Percentiles rank a stretch among this genome's conserved stretches.
Evolutionary conservation across 352 stramenopile species (phyloP).

Genomic region (Elongisporangium undulatum): DNA sequence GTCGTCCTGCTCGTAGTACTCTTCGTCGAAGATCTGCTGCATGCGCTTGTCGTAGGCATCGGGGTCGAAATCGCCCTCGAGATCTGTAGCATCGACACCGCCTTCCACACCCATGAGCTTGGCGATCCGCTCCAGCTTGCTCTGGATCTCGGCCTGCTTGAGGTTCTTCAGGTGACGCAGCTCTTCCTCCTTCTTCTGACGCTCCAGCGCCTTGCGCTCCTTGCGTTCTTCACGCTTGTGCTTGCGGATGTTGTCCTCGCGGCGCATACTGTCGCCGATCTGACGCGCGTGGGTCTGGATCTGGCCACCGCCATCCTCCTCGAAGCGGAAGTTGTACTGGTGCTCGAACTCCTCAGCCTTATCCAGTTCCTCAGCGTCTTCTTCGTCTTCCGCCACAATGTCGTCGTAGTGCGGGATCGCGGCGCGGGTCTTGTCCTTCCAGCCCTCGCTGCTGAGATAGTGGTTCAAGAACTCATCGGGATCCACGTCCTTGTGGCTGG

Average conservation of each 20-base stretch:
- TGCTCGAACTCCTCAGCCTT: slow-evolving; percentile 97
- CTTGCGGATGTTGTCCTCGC: slow-evolving; percentile 95
- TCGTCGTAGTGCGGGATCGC: slow-evolving; percentile 71
- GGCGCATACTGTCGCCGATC: slow-evolving; percentile 89
- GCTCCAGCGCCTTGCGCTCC: slow-evolving; percentile 94
- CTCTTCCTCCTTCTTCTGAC: slow-evolving; percentile 96
- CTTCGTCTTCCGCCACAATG: slow-evolving; percentile 85
- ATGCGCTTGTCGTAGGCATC: slow-evolving; percentile 97
- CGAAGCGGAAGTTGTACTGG: slow-evolving; percentile 99
- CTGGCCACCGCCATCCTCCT: slow-evolving; percentile 90
- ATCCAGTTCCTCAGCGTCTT: slow-evolving; percentile 91
- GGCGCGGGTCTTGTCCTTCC: slow-evolving; percentile 71
- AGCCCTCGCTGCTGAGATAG: slow-evolving; percentile 75
- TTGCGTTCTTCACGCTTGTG: slow-evolving; percentile 92
- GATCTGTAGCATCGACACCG: slow-evolving; percentile 43
- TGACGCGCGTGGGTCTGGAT: slow-evolving; percentile 84
- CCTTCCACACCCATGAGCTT: slow-evolving; percentile 71
- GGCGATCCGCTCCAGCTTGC: slow-evolving; percentile 91
- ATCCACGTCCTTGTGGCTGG: slow-evolving; percentile 50
- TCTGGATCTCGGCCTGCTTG: slow-evolving; percentile 95
- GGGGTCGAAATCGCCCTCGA: slow-evolving; percentile 96
- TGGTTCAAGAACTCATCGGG: slow-evolving; percentile 75
- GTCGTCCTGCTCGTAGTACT: slow-evolving; percentile 94
- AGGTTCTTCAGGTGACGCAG: slow-evolving; percentile 97
- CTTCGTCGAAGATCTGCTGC: slow-evolving; percentile 95